Evolutionary conservation across 106 monocot species (phyloP), one percentile per base, ranked within the genome.

Genomic region (Dendrobium officinale): DNA sequence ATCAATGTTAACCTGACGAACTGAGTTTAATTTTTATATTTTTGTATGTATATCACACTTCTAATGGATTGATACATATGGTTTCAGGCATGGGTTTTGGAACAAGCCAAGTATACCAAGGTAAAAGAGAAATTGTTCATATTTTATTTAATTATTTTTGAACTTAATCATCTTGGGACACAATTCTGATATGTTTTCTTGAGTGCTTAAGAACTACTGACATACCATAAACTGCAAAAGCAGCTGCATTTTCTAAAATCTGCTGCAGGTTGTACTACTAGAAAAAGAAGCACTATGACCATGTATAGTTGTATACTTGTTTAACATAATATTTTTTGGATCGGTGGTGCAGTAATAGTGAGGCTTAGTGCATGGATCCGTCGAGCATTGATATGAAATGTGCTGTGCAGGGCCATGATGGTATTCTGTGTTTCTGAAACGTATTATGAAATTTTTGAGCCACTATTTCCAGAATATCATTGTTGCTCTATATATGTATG

Each of bases 91-190:
- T 76, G 76, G 49, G 49, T 51, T 76, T 27, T 76, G 76, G 76
- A 76, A 49, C 45, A 49, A 76, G 76, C 76, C 49, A 76, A 76
- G 49, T 76, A 76, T 76, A 76, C 76, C 26, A 51, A 76, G 76
- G 76, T 76, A 76, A 44, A 42, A 37, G 3, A 73, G 11, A 24
- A 0, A 33, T 11, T 42, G 29, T 37, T 41, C 16, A 73, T 41
- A 73, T 40, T 68, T 40, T 73, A 33, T 73, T 80, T 64, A 78
- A 16, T 67, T 67, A 29, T 10, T 67, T 13, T 19, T 58, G 58
- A 4, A 66, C 26, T 66, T 66, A 6, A 66, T 66, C 64, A 22
- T 66, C 64, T 15, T 66, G 6, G 22, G 26, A 10, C 26, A 66
- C 64, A 66, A 51, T 51, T 51, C 1, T 15, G 15, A 10, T 11